Base-by-base conservation (phyloP, 768 basidiomycete species). In the Suillus subaureus region DNA sequence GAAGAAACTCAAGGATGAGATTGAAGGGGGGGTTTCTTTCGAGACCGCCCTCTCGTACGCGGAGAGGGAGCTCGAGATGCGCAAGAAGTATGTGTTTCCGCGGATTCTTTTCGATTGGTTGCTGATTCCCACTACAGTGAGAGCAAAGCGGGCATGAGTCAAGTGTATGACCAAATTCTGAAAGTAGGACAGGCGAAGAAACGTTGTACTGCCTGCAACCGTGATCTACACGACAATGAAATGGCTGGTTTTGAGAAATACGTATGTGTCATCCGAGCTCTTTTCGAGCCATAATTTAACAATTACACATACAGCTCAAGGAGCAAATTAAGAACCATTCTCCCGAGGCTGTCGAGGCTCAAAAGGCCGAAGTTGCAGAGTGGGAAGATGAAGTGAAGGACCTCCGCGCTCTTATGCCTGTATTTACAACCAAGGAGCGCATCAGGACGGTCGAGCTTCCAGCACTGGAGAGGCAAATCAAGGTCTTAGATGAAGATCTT, bases 151-250 rank as follows among this genome's bases (percentile, higher is more conserved):
- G 81, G 76, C 62, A 80, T 76, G 75, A 77, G 78, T 16, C 76
- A 75, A 33, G 80, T 84, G 42, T 96, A 86, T 64, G 80, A 87
- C 64, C 73, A 74, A 1, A 70, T 93, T 37, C 80, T 94, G 47
- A 77, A 79, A 18, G 74, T 77, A 1, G 93, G 91, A 40, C 85
- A 85, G 72, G 79, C 82, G 60, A 85, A 89, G 67, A 88, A 90
- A 71, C 75, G 82, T 0, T 99, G 97, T 71, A 80, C 85, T 13
- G 88, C 88, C 9, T 99, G 97, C 73, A 87, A 88, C 70, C 86
- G 96, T 1, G 81, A 80, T 45, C 78, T 98, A 72, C 79, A 84
- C 26, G 83, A 84, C 33, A 71, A 74, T 2, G 89, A 89, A 52
- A 69, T 85, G 55, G 77, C 78, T 0, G 81, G 83, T 0, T 92